These are phyloP conservation scores for Backusella morwellensis DNA, from an alignment of 192 early-diverging fungal species.

Conservation along the genomic window DNA sequence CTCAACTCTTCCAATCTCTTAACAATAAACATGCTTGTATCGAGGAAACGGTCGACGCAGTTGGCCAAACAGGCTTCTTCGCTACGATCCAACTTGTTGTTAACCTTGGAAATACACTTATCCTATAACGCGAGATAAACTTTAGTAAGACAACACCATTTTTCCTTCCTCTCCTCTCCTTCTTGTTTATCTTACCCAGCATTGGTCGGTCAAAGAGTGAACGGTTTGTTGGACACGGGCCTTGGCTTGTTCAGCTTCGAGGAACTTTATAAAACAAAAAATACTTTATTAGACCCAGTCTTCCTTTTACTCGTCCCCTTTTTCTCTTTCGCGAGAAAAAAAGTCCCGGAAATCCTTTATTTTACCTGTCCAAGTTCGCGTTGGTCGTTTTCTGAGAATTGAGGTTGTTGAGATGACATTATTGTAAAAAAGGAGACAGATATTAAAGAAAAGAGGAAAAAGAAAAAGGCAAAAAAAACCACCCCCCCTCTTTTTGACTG, in stretches of 20 bases:
- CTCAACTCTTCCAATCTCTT: slow-evolving; percentile 48
- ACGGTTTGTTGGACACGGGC: slow-evolving; percentile 40
- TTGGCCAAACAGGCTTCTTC: slow-evolving; percentile 62
- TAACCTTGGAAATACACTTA: slow-evolving; percentile 38
- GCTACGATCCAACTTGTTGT: slow-evolving; percentile 48
- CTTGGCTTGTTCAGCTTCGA: slow-evolving; percentile 39
- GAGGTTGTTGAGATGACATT: slow-evolving; percentile 28
- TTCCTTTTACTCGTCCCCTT: not conserved
- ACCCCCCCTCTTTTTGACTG: slow-evolving; percentile 4
- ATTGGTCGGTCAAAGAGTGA: slow-evolving; percentile 46
- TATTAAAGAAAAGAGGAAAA: not conserved
- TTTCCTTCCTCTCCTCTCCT: not conserved
- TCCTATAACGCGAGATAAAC: slow-evolving; percentile 16
- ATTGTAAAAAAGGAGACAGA: not conserved
- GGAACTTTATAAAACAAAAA: slow-evolving; percentile 12
- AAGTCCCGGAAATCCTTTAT: not conserved
- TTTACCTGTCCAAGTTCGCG: slow-evolving; percentile 35
- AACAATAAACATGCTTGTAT: slow-evolving; percentile 57
- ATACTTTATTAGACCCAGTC: not conserved
- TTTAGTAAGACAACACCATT: not conserved
- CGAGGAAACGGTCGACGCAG: slow-evolving; percentile 71
- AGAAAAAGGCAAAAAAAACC: not conserved
- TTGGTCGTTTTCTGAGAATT: slow-evolving; percentile 38
- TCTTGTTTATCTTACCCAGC: slow-evolving; percentile 44
- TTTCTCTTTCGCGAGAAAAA: not conserved